Evolutionary conservation across 2,329 filamentous ascomycete species (phyloP).

Genomic region (Neocatenulostroma microsporum): DNA sequence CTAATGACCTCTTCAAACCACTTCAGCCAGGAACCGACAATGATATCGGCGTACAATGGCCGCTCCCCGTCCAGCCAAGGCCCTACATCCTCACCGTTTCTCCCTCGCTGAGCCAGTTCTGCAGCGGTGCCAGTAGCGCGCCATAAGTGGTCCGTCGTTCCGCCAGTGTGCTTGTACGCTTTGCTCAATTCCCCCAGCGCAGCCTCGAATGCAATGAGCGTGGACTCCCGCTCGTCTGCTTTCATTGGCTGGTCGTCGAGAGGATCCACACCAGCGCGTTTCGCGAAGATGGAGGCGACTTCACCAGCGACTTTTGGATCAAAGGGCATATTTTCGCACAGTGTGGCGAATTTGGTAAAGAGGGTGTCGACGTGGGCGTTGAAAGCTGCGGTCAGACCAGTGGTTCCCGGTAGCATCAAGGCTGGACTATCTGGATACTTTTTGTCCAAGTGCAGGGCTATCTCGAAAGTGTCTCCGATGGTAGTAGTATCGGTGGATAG

Average conservation of each 20-base stretch:
- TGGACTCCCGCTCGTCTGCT: constrained; percentile 34
- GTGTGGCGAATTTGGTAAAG: constrained; percentile 41
- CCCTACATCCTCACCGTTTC: constrained; percentile 26
- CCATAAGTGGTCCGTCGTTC: constrained; percentile 21
- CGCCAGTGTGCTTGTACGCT: constrained; percentile 34
- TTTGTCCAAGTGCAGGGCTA: constrained; percentile 52
- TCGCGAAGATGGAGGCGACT: constrained; percentile 42
- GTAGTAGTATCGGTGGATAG: constrained; percentile 29
- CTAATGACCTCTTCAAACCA: constrained; percentile 39
- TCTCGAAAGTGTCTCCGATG: constrained; percentile 59
- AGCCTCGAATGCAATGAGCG: constrained; percentile 35
- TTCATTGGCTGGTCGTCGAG: constrained; percentile 39
- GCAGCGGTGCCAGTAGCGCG: constrained; percentile 10
- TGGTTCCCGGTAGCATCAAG: constrained; percentile 41
- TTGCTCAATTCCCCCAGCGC: constrained; percentile 37
- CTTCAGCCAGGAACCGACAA: constrained; percentile 50
- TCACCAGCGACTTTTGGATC: constrained; percentile 42
- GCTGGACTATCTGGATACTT: constrained; percentile 42
- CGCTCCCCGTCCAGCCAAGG: constrained; percentile 43
- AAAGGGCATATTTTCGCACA: constrained; percentile 43
- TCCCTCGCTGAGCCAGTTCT: constrained; percentile 13
- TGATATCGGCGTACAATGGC: constrained; percentile 49
- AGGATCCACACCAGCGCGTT: constrained; percentile 35
- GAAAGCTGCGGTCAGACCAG: constrained; percentile 38
- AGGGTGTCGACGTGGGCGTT: constrained; percentile 49